Evolutionary conservation across 2,329 filamentous ascomycete genomes (phyloP).

Genomic region (Aspergillus oerlinghausenensis): DNA sequence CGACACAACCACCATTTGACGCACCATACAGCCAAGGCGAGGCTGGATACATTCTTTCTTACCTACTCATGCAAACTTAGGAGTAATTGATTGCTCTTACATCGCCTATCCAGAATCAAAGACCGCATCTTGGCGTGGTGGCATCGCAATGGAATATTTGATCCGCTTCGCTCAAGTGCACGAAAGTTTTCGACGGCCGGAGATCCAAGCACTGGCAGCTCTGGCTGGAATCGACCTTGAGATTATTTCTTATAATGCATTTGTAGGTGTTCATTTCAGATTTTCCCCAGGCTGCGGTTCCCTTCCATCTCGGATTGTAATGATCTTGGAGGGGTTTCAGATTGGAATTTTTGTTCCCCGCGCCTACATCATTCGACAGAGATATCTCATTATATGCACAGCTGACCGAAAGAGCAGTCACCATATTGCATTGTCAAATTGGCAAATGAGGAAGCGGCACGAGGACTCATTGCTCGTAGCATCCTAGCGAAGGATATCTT

Average conservation of each 20-base stretch:
- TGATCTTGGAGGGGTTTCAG: neutral
- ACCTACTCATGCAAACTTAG: neutral
- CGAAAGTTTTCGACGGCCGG: conserved; percentile 82
- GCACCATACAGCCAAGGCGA: neutral
- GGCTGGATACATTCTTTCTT: neutral
- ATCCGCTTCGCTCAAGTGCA: conserved; percentile 86
- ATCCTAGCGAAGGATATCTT: conserved; percentile 80
- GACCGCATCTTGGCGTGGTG: neutral
- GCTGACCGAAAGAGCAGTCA: conserved; percentile 52
- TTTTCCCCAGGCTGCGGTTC: conserved; percentile 1
- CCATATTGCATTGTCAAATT: conserved; percentile 79
- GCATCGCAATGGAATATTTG: conserved; percentile 64
- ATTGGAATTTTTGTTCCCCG: neutral
- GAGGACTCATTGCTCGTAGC: conserved; percentile 65
- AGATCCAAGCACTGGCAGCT: conserved; percentile 74
- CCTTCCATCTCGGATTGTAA: neutral
- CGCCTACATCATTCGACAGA: neutral
- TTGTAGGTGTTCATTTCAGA: conserved; percentile 52
- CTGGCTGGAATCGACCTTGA: conserved; percentile 64
- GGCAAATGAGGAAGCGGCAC: conserved; percentile 60
- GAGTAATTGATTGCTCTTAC: neutral
- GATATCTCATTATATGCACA: conserved; percentile 2
- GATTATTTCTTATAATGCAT: conserved; percentile 68
- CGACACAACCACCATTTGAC: neutral
- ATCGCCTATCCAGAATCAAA: neutral